phyloP scores from a whole-genome alignment of 495 filamentous ascomycete genomes.

The Trichoderma orchidacearum region DNA sequence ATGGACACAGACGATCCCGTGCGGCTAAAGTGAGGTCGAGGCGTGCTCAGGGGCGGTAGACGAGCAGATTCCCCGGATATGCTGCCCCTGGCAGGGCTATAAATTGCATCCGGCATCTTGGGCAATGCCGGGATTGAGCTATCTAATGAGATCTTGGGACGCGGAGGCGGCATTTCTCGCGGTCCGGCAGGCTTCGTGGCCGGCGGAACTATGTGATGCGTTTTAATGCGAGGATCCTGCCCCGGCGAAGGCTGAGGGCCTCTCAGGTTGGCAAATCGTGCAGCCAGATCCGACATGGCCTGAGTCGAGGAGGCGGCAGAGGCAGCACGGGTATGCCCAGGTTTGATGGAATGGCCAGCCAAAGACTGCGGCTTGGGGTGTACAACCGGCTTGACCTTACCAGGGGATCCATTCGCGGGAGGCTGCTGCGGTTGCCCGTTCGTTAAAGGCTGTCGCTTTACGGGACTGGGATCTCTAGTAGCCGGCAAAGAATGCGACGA shows the following conservation, averaged over 20 bases:
- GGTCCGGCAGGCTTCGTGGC: background rate
- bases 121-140: constrained; percentile 43
- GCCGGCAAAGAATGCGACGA: background rate
- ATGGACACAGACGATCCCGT: constrained; percentile 28
- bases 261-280: constrained; percentile 48
- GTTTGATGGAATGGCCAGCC: constrained; percentile 37
- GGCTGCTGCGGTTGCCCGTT: background rate
- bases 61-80: constrained; percentile 37
- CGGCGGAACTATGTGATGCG: constrained; percentile 15
- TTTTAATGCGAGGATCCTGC: constrained; percentile 25
- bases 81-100: constrained; percentile 56
- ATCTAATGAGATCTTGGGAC: constrained; percentile 43
- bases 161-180: constrained; percentile 30
- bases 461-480: background rate
- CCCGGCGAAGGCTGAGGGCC: constrained; percentile 9
- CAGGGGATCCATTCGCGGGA: constrained; percentile 6
- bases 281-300: constrained; percentile 28
- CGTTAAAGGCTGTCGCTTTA: background rate
- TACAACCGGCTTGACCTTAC: constrained; percentile 32
- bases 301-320: constrained; percentile 2
- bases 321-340: background rate
- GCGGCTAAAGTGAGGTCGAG: constrained; percentile 33
- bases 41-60: constrained; percentile 30
- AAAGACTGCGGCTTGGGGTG: constrained; percentile 51
- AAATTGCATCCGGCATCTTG: constrained; percentile 69